These are phyloP conservation scores for Corinectria fuckeliana DNA, from an alignment of 2,329 filamentous ascomycete species.

Conservation along the genomic window DNA sequence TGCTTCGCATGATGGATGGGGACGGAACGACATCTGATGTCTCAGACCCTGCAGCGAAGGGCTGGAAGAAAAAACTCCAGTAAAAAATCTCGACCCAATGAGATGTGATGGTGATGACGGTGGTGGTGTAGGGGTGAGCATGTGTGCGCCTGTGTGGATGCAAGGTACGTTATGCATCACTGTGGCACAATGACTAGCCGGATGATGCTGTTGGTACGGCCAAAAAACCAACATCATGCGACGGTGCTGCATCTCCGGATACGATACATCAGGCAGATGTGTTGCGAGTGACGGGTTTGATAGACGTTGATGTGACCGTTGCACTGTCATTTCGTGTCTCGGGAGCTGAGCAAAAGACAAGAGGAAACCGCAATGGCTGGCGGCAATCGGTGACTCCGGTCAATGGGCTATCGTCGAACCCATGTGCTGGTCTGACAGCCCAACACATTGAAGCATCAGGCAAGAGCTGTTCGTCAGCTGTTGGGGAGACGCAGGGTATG, in stretches of 20 bases:
- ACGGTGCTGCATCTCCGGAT: slow-evolving; percentile 1
- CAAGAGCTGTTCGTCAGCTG: no score
- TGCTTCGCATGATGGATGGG: neutral
- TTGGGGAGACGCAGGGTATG: no score
- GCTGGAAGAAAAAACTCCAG: neutral
- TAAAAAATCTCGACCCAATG: neutral
- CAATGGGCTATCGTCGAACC: slow-evolving; percentile 2
- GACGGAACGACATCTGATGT: neutral
- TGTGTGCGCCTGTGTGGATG: slow-evolving; percentile 2
- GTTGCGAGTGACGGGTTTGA: slow-evolving; percentile 1
- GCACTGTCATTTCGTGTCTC: neutral
- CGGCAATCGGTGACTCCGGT: neutral
- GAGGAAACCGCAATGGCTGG: neutral
- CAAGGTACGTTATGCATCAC: slow-evolving; percentile 15
- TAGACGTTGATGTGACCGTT: slow-evolving; percentile 10
- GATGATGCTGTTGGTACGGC: slow-evolving; percentile 8
- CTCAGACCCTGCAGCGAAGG: slow-evolving; percentile 4
- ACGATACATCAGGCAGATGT: slow-evolving; percentile 11
- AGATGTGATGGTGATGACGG: no score
- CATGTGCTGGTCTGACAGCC: neutral
- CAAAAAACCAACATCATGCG: slow-evolving; percentile 9
- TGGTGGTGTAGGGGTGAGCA: neutral
- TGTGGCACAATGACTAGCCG: neutral
- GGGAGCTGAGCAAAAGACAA: slow-evolving; percentile 5
- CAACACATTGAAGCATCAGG: no score